Percentiles rank a stretch among this genome's conserved stretches.
Conservation (phyloP, 1,284 basidiomycete species). For the Apiotrichum sp. region DNA sequence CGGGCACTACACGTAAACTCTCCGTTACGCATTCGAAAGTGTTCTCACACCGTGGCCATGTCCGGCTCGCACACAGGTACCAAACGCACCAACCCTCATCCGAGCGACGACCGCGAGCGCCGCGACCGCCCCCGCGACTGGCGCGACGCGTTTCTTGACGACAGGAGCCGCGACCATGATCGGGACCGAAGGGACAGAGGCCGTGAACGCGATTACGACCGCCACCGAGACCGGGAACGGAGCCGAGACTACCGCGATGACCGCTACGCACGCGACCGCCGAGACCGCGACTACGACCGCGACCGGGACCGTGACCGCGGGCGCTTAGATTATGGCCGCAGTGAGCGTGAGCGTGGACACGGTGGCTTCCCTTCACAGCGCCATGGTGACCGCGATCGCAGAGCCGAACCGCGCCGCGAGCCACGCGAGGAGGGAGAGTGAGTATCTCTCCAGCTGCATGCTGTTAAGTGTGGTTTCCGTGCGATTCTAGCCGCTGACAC, state of each 20-base stretch:
- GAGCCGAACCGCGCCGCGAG: constrained; percentile 15
- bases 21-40: not conserved
- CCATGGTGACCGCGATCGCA: constrained; percentile 29
- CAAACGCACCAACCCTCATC: constrained; percentile 4
- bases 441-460: constrained; percentile 14
- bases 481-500: not conserved
- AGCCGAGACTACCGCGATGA: constrained; percentile 5
- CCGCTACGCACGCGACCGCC: constrained; percentile 10
- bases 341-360: constrained; percentile 28
- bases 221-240: constrained; percentile 10
- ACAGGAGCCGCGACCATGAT: constrained; percentile 1
- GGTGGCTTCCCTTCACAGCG: constrained; percentile 17
- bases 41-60: constrained; percentile 17
- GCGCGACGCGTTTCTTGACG: constrained; percentile 63
- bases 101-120: constrained; percentile 40
- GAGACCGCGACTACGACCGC: too few relatives aligned
- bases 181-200: not conserved
- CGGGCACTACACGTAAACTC: constrained; percentile 9
- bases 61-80: constrained; percentile 8
- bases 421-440: constrained; percentile 40
- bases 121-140: constrained; percentile 63
- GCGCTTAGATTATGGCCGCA: not conserved
- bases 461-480: too few relatives aligned
- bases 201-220: constrained; percentile 10
- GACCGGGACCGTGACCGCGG: too few relatives aligned